These are phyloP conservation scores for Trichoderma oligosporum DNA, from an alignment of 2,329 filamentous ascomycete genomes.

Conservation along the genomic window DNA sequence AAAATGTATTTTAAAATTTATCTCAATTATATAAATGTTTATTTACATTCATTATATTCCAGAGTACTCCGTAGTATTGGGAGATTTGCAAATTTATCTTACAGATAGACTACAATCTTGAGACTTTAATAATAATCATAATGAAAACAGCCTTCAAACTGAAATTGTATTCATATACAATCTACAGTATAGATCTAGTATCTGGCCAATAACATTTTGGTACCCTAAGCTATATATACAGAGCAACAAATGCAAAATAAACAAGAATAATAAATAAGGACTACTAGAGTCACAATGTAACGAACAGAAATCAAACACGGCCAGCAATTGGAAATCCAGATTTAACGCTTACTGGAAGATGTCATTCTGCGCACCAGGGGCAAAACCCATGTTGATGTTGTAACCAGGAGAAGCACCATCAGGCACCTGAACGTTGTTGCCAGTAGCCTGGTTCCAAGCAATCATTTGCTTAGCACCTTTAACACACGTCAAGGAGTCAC, in stretches of 20 bases:
- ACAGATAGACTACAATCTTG: too few relatives aligned
- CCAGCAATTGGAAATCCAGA: neutral
- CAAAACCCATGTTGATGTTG: constrained; percentile 28
- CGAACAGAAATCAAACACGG: neutral
- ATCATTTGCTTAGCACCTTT: constrained; percentile 47
- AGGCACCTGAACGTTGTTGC: constrained; percentile 29
- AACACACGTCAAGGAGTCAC: constrained; percentile 39
- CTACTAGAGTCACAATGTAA: neutral
- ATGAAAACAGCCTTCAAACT: too few relatives aligned
- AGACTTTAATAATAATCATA: too few relatives aligned
- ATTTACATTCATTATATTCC: too few relatives aligned
- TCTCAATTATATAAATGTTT: too few relatives aligned
- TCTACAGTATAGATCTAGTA: neutral
- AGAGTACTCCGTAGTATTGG: too few relatives aligned
- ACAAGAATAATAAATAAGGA: neutral
- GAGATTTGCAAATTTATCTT: too few relatives aligned
- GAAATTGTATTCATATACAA: too few relatives aligned
- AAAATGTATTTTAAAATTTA: too few relatives aligned
- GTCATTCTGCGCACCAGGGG: constrained; percentile 28
- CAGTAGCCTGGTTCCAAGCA: constrained; percentile 39
- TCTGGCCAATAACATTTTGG: neutral
- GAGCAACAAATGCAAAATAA: neutral
- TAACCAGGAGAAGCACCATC: constrained; percentile 27
- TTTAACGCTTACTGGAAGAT: constrained; percentile 22
- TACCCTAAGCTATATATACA: neutral